Conservation (phyloP, 1,284 basidiomycete species). For the Leccinum pallidistipes region DNA sequence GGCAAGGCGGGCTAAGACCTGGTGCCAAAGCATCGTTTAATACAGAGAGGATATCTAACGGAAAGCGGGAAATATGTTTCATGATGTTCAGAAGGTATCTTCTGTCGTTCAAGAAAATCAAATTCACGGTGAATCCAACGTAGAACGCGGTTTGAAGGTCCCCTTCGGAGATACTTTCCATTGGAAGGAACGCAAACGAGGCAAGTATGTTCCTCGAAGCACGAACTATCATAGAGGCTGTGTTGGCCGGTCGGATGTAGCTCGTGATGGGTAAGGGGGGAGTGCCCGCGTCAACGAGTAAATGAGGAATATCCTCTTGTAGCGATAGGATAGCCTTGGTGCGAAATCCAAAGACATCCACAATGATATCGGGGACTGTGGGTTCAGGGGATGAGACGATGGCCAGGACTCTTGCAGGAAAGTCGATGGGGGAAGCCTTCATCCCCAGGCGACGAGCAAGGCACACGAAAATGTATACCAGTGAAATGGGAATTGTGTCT, state of each 20-base stretch:
- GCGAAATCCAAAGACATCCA: conserved; percentile 48
- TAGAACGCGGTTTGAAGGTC: conserved; percentile 35
- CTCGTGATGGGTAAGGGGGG: conserved; percentile 17
- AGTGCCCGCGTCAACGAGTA: conserved; percentile 33
- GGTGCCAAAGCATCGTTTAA: conserved; percentile 30
- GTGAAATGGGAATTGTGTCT: conserved; percentile 56
- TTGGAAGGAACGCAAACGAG: conserved; percentile 28
- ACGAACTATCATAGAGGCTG: conserved; percentile 42
- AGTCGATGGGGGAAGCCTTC: conserved; percentile 52
- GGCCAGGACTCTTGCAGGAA: conserved; percentile 53
- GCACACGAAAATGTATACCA: conserved; percentile 59
- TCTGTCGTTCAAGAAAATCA: conserved; percentile 33
- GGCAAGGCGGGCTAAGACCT: conserved; percentile 23
- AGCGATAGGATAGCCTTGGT: conserved; percentile 37
- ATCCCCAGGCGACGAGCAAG: conserved; percentile 53
- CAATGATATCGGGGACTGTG: conserved; percentile 38
- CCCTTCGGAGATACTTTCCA: conserved; percentile 23
- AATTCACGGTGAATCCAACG: conserved; percentile 31
- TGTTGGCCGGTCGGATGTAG: conserved; percentile 36
- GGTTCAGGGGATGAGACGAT: conserved; percentile 42
- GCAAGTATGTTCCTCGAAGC: conserved; percentile 41
- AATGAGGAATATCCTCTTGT: conserved; percentile 33
- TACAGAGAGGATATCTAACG: conserved; percentile 31
- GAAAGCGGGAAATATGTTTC: conserved; percentile 33
- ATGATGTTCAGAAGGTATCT: conserved; percentile 33